phyloP scores from a whole-genome alignment of 1,284 basidiomycete species.

The Ceratobasidium sp. region DNA sequence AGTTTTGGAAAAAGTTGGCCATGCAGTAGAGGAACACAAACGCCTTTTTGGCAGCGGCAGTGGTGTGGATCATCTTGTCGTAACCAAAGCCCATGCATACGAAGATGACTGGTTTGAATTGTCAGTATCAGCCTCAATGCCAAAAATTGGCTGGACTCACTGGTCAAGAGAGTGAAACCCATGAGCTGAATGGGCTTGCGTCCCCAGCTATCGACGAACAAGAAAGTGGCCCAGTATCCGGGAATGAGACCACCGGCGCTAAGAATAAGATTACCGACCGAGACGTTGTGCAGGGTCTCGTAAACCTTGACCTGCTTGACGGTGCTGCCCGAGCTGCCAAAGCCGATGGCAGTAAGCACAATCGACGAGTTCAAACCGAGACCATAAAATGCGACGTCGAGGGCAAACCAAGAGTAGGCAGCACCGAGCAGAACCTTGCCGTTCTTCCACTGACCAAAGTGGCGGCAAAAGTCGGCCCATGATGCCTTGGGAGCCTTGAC shows the following conservation, averaged over 20 bases:
- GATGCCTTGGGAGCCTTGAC: slow-evolving; percentile 70
- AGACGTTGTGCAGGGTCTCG: slow-evolving; percentile 52
- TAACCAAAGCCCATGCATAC: slow-evolving; percentile 69
- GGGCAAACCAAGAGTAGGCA: slow-evolving; percentile 81
- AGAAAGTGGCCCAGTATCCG: slow-evolving; percentile 75
- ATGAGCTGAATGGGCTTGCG: slow-evolving; percentile 76
- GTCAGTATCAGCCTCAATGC: neutral
- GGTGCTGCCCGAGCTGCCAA: slow-evolving; percentile 47
- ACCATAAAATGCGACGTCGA: slow-evolving; percentile 62
- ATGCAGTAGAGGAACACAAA: slow-evolving; percentile 80
- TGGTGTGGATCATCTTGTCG: slow-evolving; percentile 66
- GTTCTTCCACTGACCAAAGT: slow-evolving; percentile 57
- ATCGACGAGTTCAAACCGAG: slow-evolving; percentile 80
- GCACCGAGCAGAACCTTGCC: slow-evolving; percentile 54
- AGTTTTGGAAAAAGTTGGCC: slow-evolving; percentile 58
- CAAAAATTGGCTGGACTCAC: slow-evolving; percentile 49
- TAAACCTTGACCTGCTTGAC: slow-evolving; percentile 49
- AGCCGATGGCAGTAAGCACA: slow-evolving; percentile 60
- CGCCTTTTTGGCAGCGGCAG: slow-evolving; percentile 59
- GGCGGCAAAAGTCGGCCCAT: slow-evolving; percentile 64
- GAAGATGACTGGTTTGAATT: slow-evolving; percentile 46
- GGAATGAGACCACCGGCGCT: slow-evolving; percentile 66
- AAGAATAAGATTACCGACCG: slow-evolving; percentile 60
- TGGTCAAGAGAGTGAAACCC: slow-evolving; percentile 75
- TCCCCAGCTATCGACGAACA: slow-evolving; percentile 74